Base-by-base conservation (phyloP, 306 rosid species). In the Dalbergia cultrata region DNA sequence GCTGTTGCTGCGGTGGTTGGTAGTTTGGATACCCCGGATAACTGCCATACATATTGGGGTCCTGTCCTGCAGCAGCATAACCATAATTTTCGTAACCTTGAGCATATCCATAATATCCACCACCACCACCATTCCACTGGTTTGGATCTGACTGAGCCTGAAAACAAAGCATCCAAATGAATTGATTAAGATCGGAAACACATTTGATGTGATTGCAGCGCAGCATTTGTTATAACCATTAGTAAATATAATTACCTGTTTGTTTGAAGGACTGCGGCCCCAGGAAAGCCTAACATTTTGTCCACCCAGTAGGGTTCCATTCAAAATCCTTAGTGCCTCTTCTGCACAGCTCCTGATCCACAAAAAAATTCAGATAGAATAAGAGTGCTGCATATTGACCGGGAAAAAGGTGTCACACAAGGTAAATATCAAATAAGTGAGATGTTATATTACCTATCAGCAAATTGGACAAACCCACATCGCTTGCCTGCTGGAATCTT, bases 251-350 rank as follows among this genome's bases (percentile, higher is more conserved):
- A 54, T 52, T 67, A 93, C 99, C 98, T 90, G 98, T 83, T 95
- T 95, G 90, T 91, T 95, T 49, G 99, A 65, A 84, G 97, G 99
- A 78, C 97, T 95, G 14, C 97, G 99, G 43, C 99, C 99, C 99
- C 99, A 95, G 57, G 99, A 93, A 62, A 95, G 96, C 13, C 99
- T 90, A 34, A 95, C 94, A 60, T 81, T 95, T 80, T 93, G 98
- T 73, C 96, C 98, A 60, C 99, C 99, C 81, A 95, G 57, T 34
- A 37, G 77, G 0, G 92, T 87, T 76, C 97, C 97, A 77, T 93
- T 91, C 26, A 95, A 71, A 35, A 66, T 9, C 57, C 90, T 85
- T 43, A 95, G 80, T 5, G 98, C 97, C 80, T 91, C 99, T 83
- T 95, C 99, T 5, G 99, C 99, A 35, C 83, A 86, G 85, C 92